Base-by-base conservation (phyloP, 805 yeast genomes). In the Monosporozyma aquatica region DNA sequence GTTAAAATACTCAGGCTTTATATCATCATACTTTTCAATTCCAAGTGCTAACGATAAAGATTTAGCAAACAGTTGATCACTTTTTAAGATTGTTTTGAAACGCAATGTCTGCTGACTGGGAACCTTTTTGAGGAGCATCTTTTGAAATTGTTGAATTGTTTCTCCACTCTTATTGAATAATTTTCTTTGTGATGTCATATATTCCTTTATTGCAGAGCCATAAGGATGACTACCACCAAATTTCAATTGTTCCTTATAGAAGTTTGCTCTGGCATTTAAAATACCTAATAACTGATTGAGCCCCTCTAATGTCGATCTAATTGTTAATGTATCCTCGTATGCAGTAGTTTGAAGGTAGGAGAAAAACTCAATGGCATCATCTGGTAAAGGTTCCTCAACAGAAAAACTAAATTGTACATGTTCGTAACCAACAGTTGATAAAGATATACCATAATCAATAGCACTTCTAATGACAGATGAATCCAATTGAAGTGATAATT, bases 291-390 rank as follows among this genome's bases (percentile, higher is more conserved):
- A 53, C 49, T 78, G 75, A 47, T 72, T 70, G 24, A 78, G 54
- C 0, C 87, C 89, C 38, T 80, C 81, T 10, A 82, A 58, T 40
- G 69, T 61, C 72, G 75, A 73, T 54, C 89, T 68, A 29, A 73
- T 54, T 0, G 78, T 72, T 21, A 71, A 54, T 2, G 43, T 52
- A 1, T 52, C 49, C 45, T 82, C 89, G 54, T 76, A 70, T 1
- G 55, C 55, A 35, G 71, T 60, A 46, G 70, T 74, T 5, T 74
- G 74, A 14, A 82, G 53, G 48, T 62, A 72, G 22, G 76, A 76
- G 57, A 81, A 82, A 15, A 79, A 65, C n/a, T 59, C 55, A 2
- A 77, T 51, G 42, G 82, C 54, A 18, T 71, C 66, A 1, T 62
- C 67, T 1, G 80, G 76, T 2, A 74, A 47, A 1, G 61, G 56